Percentiles rank a stretch among this genome's conserved stretches.
phyloP scores from a whole-genome alignment of 441 rosid species.

The Corymbia calophylla region DNA sequence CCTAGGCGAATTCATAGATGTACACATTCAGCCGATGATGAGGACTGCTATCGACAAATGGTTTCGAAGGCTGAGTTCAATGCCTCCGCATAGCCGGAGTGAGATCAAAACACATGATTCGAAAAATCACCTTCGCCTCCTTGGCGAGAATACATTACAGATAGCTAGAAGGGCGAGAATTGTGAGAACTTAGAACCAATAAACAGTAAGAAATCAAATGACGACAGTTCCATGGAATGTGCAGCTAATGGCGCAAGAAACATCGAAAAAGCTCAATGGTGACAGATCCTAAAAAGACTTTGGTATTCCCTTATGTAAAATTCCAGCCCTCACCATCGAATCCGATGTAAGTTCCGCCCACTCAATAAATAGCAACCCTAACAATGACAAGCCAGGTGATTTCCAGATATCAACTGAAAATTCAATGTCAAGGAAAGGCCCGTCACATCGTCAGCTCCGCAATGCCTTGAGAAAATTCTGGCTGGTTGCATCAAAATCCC shows the following conservation, averaged over 20 bases:
- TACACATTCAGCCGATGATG: not conserved
- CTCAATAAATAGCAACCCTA: conserved; percentile 18
- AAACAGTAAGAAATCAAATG: not conserved
- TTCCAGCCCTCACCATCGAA: not conserved
- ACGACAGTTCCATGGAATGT: not conserved
- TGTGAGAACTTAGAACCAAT: not conserved
- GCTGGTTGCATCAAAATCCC: conserved; percentile 13
- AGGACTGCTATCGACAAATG: not conserved
- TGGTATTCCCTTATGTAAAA: not conserved
- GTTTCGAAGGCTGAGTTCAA: not conserved
- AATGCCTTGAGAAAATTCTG: conserved; percentile 26
- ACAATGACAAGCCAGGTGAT: conserved; percentile 12
- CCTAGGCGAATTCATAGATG: not conserved
- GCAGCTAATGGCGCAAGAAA: not conserved
- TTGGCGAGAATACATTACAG: not conserved
- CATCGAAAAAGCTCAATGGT: not conserved
- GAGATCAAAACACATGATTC: not conserved
- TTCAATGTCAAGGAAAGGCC: conserved; percentile 7
- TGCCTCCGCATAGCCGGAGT: not conserved
- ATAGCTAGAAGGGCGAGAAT: not conserved
- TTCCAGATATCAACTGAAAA: conserved; percentile 10
- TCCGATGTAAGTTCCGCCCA: conserved; percentile 12
- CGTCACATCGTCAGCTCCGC: conserved; percentile 7
- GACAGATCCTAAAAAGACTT: not conserved
- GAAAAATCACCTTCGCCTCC: not conserved